Evolutionary conservation across 1,139 yeast species (phyloP).

Genomic region (Geotrichum siamense): DNA sequence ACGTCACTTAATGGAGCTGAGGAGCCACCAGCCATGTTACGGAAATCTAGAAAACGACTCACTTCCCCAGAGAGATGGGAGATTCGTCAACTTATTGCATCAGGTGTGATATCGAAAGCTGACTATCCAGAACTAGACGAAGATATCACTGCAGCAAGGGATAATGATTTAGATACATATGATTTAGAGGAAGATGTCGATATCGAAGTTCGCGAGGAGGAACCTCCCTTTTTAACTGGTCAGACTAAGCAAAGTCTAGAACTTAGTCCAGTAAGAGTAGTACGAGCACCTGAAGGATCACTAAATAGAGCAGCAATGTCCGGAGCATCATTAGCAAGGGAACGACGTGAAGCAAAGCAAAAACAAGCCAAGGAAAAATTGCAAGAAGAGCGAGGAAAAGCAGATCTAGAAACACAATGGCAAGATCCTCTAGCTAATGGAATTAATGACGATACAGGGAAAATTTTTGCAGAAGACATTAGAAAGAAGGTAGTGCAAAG

Average conservation of each 20-base stretch:
- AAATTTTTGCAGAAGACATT: conserved; percentile 22
- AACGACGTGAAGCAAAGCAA: conserved; percentile 53
- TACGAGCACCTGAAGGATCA: conserved; percentile 73
- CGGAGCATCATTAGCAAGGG: conserved; percentile 65
- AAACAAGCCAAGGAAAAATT: conserved; percentile 45
- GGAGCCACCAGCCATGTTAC: neutral
- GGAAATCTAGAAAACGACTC: conserved; percentile 40
- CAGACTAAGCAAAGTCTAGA: conserved; percentile 42
- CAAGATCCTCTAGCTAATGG: conserved; percentile 31
- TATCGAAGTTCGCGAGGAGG: conserved; percentile 60
- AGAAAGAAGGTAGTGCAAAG: conserved; percentile 19
- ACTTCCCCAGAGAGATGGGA: conserved; percentile 94
- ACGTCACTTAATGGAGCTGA: conserved; percentile 11
- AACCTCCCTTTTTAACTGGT: conserved; percentile 68
- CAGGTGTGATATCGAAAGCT: conserved; percentile 63
- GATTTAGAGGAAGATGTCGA: conserved; percentile 56
- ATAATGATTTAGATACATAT: conserved; percentile 30
- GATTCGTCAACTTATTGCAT: conserved; percentile 68
- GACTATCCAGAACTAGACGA: conserved; percentile 67
- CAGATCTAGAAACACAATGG: conserved; percentile 27
- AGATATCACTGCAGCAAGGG: conserved; percentile 35
- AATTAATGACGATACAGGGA: conserved; percentile 2
- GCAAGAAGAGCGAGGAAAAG: conserved; percentile 32
- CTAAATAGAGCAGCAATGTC: conserved; percentile 66
- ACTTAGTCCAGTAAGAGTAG: conserved; percentile 48